phyloP scores from a whole-genome alignment of 2,329 filamentous ascomycete genomes.

The Apiospora arundinis region DNA sequence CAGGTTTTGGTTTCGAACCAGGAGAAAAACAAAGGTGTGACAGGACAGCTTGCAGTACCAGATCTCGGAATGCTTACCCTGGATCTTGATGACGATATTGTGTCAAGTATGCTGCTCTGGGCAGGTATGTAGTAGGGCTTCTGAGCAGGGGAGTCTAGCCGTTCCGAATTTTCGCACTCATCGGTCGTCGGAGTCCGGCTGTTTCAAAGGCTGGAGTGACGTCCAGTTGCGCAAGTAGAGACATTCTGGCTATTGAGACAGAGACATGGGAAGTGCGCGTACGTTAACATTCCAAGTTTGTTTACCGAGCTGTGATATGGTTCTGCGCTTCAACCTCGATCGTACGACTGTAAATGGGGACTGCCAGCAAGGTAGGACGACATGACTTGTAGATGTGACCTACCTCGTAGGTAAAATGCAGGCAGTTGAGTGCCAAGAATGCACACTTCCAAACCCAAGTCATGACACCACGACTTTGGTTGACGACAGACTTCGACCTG shows the following conservation, averaged over 20 bases:
- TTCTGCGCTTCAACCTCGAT: neutral
- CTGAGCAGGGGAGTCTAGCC: neutral
- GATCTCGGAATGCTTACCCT: neutral
- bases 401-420: neutral
- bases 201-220: neutral
- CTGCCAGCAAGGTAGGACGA: too few species aligned
- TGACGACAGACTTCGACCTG: neutral
- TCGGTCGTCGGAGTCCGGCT: constrained; percentile 1
- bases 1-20: too few species aligned
- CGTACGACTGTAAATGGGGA: too few species aligned
- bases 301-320: too few species aligned
- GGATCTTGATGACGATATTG: too few species aligned
- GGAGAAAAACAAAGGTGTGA: too few species aligned
- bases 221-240: neutral
- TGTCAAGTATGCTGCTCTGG: neutral
- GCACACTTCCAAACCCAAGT: too few species aligned
- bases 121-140: too few species aligned
- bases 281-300: neutral
- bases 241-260: constrained; percentile 7
- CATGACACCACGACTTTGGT: neutral
- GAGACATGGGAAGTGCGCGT: neutral
- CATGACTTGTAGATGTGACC: neutral
- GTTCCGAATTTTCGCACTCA: neutral
- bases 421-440: too few species aligned
- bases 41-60: neutral